phyloP scores from a whole-genome alignment of 768 basidiomycete species.

The Suillus spraguei region DNA sequence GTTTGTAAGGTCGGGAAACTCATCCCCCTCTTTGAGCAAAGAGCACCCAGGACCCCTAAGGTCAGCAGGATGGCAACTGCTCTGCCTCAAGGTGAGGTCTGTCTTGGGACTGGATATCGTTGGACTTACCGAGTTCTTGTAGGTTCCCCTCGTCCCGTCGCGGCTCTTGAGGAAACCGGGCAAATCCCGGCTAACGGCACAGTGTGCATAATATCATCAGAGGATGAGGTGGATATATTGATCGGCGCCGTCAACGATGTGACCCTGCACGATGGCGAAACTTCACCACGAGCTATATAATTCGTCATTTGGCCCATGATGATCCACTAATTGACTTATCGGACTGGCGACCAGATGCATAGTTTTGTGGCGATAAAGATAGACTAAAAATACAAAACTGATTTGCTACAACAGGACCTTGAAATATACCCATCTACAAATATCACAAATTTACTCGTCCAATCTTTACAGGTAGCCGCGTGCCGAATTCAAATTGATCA shows the following conservation, averaged over 20 bases:
- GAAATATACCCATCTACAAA: neutral
- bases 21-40: slow-evolving; percentile 54
- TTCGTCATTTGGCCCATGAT: neutral
- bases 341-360: neutral
- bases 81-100: slow-evolving; percentile 45
- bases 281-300: neutral
- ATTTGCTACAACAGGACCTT: neutral
- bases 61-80: slow-evolving; percentile 46
- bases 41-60: slow-evolving; percentile 36
- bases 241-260: slow-evolving; percentile 16
- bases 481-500: slow-evolving; percentile 41
- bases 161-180: neutral
- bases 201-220: slow-evolving; percentile 8
- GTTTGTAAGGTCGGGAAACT: slow-evolving; percentile 63
- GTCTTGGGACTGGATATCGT: neutral
- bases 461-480: slow-evolving; percentile 44
- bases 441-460: slow-evolving; percentile 16
- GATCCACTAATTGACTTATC: neutral
- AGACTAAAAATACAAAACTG: slow-evolving; percentile 2
- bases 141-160: slow-evolving; percentile 22
- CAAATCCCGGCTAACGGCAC: neutral
- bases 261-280: neutral
- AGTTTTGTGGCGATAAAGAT: slow-evolving; percentile 2
- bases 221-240: slow-evolving; percentile 17
- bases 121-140: neutral